Base-by-base conservation (phyloP, 1,284 basidiomycete genomes). In the Apiotrichum akiyoshidainum region DNA sequence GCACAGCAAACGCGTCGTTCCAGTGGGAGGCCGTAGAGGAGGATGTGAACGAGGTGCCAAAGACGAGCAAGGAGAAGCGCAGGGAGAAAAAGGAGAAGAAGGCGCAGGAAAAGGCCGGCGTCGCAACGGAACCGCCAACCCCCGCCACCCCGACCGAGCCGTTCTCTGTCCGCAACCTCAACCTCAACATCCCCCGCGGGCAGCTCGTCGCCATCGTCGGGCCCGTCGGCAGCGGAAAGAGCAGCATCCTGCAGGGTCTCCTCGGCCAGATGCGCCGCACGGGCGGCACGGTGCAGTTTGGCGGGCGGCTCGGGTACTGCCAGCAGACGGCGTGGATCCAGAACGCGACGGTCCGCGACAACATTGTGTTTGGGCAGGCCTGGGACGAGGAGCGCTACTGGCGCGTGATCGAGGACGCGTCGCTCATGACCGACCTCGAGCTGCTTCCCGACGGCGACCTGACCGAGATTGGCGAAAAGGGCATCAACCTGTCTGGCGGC, bases 271-370 rank as follows among this genome's bases (percentile, higher is more conserved):
- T 89, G 87, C 80, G 83, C 39, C 80, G 77, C 47, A 70, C 80
- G 0, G 67, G 72, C 3, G 88, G 88, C 0, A 71, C 77, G 2
- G 83, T 87, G 34, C 77, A 76, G 0, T 85, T 87, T 66, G 86
- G 88, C 46, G 89, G 87, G 1, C 81, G 81, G 10, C 82, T 92
- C 1, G 87, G 84, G 0, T 94, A 92, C 77, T 92, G 89, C 71
- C 84, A 89, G 5, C 72, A 74, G 60, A 85, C 81, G 26, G 87
- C 91, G 2, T 95, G 92, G 91, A 93, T 95, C 54, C 90, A 92
- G 72, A 90, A 89, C 68, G 85, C 87, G 0, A 85, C 87, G 2
- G 66, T 92, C 63, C 70, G 79, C n/a, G 79, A 81, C 37, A 76
- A 75, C 58, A 80, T 88, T 26, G 68, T 84, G 0, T 91, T 90